phyloP scores from a whole-genome alignment of 2,329 filamentous ascomycete species.

The Apiospora arundinis region DNA sequence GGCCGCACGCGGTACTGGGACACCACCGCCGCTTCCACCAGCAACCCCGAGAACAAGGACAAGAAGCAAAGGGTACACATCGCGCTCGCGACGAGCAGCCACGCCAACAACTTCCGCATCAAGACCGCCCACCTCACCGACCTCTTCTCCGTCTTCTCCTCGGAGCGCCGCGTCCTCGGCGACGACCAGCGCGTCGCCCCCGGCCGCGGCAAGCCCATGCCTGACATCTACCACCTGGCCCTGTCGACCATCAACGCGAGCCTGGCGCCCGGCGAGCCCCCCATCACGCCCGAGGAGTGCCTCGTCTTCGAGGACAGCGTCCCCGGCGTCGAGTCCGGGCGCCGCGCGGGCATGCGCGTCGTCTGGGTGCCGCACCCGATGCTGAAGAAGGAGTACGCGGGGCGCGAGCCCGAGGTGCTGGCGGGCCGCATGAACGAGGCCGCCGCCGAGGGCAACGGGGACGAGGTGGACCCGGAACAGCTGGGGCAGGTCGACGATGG shows the following conservation, averaged over 20 bases:
- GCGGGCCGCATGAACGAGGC: slow-evolving; percentile 80
- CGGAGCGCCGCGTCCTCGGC: slow-evolving; percentile 77
- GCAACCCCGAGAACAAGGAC: slow-evolving; percentile 32
- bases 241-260: slow-evolving; percentile 83
- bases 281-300: slow-evolving; percentile 83
- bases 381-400: slow-evolving; percentile 76
- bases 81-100: slow-evolving; percentile 84
- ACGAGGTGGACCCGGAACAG: slow-evolving; percentile 41
- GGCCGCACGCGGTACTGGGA: slow-evolving; percentile 59
- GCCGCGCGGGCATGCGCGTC: slow-evolving; percentile 92
- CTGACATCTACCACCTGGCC: slow-evolving; percentile 92
- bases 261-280: slow-evolving; percentile 65
- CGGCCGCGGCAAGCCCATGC: slow-evolving; percentile 90
- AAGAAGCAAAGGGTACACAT: slow-evolving; percentile 65
- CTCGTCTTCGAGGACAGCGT: slow-evolving; percentile 97
- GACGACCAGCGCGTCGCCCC: slow-evolving; percentile 80
- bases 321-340: slow-evolving; percentile 87
- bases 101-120: slow-evolving; percentile 73
- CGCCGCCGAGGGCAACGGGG: background rate
- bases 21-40: slow-evolving; percentile 36
- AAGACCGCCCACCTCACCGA: slow-evolving; percentile 72
- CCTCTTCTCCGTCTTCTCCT: slow-evolving; percentile 70
- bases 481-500: slow-evolving; percentile 64
- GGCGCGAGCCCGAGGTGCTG: slow-evolving; percentile 79
- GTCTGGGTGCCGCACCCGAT: slow-evolving; percentile 89